Evolutionary conservation across 2,329 filamentous ascomycete species (phyloP).

Genomic region (Orbilia oligospora): DNA sequence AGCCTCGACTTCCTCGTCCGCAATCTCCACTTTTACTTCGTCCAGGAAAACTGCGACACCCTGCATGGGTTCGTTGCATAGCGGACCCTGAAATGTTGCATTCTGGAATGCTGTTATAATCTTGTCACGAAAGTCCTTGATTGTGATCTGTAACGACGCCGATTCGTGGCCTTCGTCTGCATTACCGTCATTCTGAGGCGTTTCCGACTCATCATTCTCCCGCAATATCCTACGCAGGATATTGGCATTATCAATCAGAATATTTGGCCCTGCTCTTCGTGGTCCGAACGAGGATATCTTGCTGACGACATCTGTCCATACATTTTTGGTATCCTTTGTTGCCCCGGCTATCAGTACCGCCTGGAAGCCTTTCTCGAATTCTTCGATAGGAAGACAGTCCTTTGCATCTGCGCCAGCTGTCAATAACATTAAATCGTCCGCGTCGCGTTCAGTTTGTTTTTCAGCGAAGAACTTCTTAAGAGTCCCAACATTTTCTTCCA

Average conservation of each 20-base stretch:
- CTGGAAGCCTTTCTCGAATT: conserved; percentile 82
- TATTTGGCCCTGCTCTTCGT: conserved; percentile 84
- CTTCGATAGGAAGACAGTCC: conserved; percentile 77
- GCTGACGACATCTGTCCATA: conserved; percentile 82
- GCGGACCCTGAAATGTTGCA: conserved; percentile 86
- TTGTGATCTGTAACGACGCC: conserved; percentile 66
- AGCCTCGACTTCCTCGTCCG: conserved; percentile 70
- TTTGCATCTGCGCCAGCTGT: conserved; percentile 73
- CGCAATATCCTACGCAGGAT: conserved; percentile 75
- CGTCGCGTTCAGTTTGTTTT: conserved; percentile 71
- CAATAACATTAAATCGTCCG: conserved; percentile 68
- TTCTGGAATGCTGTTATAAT: conserved; percentile 95
- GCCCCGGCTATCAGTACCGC: conserved; percentile 75
- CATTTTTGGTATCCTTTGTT: conserved; percentile 79
- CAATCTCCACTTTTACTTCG: conserved; percentile 76
- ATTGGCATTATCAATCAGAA: conserved; percentile 78
- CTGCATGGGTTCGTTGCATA: conserved; percentile 93
- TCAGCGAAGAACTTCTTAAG: conserved; percentile 86
- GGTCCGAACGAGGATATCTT: conserved; percentile 93
- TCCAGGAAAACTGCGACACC: conserved; percentile 93
- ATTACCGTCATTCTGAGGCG: conserved; percentile 14
- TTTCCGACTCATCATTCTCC: conserved; percentile 62
- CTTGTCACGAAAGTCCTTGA: conserved; percentile 85
- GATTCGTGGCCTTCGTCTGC: conserved; percentile 64
- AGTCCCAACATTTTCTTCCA: conserved; percentile 82